These are phyloP conservation scores for Mycena galopus DNA, from an alignment of 768 basidiomycete genomes.

Conservation along the genomic window DNA sequence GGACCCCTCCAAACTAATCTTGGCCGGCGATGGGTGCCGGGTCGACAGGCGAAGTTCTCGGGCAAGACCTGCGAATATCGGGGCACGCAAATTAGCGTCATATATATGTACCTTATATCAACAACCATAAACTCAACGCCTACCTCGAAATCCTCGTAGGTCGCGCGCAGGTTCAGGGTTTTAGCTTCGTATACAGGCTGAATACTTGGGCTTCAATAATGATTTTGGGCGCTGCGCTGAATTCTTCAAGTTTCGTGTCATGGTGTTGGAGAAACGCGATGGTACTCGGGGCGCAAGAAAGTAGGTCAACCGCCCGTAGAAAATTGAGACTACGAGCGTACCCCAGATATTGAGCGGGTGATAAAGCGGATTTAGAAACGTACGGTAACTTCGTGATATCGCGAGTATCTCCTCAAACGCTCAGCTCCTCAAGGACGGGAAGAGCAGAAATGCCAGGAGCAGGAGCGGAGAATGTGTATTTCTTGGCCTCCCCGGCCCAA, in stretches of 20 bases:
- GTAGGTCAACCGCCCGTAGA: neutral
- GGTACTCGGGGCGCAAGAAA: neutral
- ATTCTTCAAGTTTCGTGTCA: neutral
- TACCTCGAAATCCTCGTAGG: too few relatives aligned
- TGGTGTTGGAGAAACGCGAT: neutral
- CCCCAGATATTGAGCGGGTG: neutral
- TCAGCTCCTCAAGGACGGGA: neutral
- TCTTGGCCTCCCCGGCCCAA: neutral
- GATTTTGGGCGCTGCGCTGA: neutral
- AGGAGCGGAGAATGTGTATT: neutral
- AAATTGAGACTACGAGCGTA: neutral
- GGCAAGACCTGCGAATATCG: neutral
- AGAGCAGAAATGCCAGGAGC: neutral
- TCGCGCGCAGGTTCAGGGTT: neutral
- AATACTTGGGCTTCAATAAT: neutral
- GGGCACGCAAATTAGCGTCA: too few relatives aligned
- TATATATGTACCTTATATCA: too few relatives aligned
- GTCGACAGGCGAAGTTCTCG: neutral
- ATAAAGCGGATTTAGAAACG: neutral
- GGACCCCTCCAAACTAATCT: neutral
- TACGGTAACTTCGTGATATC: neutral
- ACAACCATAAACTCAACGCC: too few relatives aligned
- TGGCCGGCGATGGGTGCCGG: neutral
- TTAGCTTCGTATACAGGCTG: neutral
- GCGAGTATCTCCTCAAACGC: too few relatives aligned